A percentile compares a stretch with the other conserved stretches of the same genome.
Evolutionary conservation across 192 early-diverging fungal genomes (phyloP).

Genomic region (Coemansia sp.): DNA sequence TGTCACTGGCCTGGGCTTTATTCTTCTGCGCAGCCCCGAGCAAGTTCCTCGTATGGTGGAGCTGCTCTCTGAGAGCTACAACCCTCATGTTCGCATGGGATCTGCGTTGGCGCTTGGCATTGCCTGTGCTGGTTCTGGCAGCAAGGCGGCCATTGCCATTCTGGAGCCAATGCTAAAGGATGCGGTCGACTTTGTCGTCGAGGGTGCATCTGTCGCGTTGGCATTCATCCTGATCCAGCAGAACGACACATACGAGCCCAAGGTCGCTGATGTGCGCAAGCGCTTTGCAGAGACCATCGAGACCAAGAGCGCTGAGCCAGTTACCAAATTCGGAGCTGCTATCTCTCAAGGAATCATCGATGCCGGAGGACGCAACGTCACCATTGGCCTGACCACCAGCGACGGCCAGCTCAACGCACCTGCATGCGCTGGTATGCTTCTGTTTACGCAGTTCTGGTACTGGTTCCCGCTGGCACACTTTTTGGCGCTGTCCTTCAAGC

Average conservation of each 20-base stretch:
- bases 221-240: slow-evolving; percentile 97
- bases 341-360: slow-evolving; percentile 97
- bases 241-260: slow-evolving; percentile 80
- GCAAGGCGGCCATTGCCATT: slow-evolving; percentile 85
- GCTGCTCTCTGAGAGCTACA: slow-evolving; percentile 95
- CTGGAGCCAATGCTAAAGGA: slow-evolving; percentile 98
- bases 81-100: slow-evolving; percentile 98
- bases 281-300: slow-evolving; percentile 84
- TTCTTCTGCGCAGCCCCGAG: slow-evolving; percentile 87
- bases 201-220: slow-evolving; percentile 93
- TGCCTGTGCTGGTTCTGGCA: slow-evolving; percentile 94
- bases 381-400: slow-evolving; percentile 85
- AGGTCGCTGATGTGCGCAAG: slow-evolving; percentile 84
- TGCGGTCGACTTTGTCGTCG: slow-evolving; percentile 94
- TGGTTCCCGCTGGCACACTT: slow-evolving; percentile 99
- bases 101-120: slow-evolving; percentile 96
- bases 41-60: slow-evolving; percentile 99
- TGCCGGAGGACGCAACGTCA: slow-evolving; percentile 97
- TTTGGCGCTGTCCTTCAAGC: slow-evolving; percentile 89
- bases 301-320: slow-evolving; percentile 90
- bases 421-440: slow-evolving; percentile 97
- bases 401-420: slow-evolving; percentile 89
- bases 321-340: slow-evolving; percentile 95
- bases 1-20: slow-evolving; percentile 94
- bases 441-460: slow-evolving; percentile 99